Conservation (phyloP, 352 stramenopile species). For the Aphanomyces cochlioides region DNA sequence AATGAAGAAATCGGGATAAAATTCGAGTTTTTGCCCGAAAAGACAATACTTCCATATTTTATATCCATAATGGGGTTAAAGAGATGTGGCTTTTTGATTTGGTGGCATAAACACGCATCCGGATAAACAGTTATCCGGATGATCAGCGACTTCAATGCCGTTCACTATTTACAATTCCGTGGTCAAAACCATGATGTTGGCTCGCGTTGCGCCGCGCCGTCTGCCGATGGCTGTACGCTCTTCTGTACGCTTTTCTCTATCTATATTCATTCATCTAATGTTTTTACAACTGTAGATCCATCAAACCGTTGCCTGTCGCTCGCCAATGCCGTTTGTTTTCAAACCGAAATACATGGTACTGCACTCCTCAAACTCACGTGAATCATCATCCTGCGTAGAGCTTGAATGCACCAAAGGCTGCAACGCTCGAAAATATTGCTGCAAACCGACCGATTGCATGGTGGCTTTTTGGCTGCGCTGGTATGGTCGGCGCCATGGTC, state of each 20-base stretch:
- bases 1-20: too few species aligned
- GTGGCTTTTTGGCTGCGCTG: constrained; percentile 95
- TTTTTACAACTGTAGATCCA: constrained; percentile 18
- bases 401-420: constrained; percentile 45
- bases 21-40: too few species aligned
- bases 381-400: constrained; percentile 14
- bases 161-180: constrained; percentile 11
- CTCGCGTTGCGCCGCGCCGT: constrained; percentile 12
- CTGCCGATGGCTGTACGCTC: constrained; percentile 9
- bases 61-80: too few species aligned
- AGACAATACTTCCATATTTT: too few species aligned
- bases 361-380: not conserved
- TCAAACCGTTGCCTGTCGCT: constrained; percentile 23
- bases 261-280: not conserved
- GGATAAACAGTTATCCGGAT: constrained; percentile 16
- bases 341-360: constrained; percentile 30
- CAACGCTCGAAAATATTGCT: constrained; percentile 70
- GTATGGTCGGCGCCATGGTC: constrained; percentile 95
- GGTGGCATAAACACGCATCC: constrained; percentile 8
- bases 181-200: constrained; percentile 15
- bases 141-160: not conserved
- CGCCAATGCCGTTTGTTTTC: constrained; percentile 2
- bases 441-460: constrained; percentile 86
- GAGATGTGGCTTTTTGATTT: too few species aligned
- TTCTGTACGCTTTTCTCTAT: constrained; percentile 1